phyloP scores from a whole-genome alignment of 768 basidiomycete genomes.

The Mycena pura region DNA sequence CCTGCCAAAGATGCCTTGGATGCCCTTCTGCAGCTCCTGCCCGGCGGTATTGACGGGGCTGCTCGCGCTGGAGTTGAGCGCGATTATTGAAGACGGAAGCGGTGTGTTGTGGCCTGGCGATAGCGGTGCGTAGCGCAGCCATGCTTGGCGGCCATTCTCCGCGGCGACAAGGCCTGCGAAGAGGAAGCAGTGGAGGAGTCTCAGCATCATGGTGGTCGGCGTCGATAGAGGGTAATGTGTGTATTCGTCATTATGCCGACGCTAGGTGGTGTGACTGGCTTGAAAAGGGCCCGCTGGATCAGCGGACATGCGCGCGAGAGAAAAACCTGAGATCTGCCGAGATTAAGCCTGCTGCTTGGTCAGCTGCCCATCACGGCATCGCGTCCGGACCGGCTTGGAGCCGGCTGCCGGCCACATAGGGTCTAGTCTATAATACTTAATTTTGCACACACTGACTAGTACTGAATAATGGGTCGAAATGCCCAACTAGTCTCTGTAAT shows the following conservation, averaged over 20 bases:
- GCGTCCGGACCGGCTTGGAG: too few species aligned
- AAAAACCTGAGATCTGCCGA: too few species aligned
- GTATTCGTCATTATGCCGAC: conserved; percentile 10
- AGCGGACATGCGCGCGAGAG: background rate
- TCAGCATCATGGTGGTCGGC: conserved; percentile 15
- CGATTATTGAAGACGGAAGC: conserved; percentile 22
- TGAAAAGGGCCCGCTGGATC: conserved; percentile 9
- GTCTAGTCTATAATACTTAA: too few species aligned
- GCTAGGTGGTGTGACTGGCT: conserved; percentile 5
- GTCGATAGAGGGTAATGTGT: conserved; percentile 12
- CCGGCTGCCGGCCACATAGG: too few species aligned
- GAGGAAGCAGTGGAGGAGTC: conserved; percentile 19
- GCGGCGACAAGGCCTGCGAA: conserved; percentile 19
- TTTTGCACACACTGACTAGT: too few species aligned
- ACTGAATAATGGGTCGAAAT: too few species aligned
- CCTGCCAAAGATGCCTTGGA: conserved; percentile 21
- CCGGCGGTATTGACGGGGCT: conserved; percentile 26
- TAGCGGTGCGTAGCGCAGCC: conserved; percentile 25
- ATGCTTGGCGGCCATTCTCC: conserved; percentile 24
- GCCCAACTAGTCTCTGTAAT: too few species aligned
- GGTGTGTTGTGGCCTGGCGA: conserved; percentile 8
- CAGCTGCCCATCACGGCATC: too few species aligned
- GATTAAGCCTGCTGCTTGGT: too few species aligned
- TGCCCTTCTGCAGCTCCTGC: conserved; percentile 26
- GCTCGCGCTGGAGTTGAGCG: conserved; percentile 23